phyloP scores from a whole-genome alignment of 257 asterid genomes.

The Salvia splendens region DNA sequence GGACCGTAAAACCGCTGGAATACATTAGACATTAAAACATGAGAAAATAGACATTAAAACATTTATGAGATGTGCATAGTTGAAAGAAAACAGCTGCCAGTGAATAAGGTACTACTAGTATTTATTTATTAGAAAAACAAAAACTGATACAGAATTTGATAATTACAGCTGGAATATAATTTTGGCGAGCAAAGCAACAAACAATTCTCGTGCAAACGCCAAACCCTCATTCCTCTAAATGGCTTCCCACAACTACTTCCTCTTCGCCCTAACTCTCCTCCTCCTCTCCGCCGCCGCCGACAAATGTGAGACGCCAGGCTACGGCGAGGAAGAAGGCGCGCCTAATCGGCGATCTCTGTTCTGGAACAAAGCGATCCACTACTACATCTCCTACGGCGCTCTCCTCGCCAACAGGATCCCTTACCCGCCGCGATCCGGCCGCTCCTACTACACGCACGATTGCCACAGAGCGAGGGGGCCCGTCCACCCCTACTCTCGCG shows the following conservation, averaged over 20 bases:
- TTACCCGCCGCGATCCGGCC: constrained; percentile 84
- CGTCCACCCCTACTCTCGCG: constrained; percentile 68
- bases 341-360: constrained; percentile 55
- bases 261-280: constrained; percentile 33
- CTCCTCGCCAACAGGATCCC: constrained; percentile 70
- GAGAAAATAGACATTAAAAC: too few relatives aligned
- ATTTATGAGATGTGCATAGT: too few relatives aligned
- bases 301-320: constrained; percentile 37
- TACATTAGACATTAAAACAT: too few relatives aligned
- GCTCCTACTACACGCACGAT: constrained; percentile 79
- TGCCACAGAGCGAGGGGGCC: constrained; percentile 69
- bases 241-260: constrained; percentile 35
- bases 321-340: constrained; percentile 31
- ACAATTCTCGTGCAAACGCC: constrained; percentile 3
- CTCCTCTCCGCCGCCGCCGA: constrained; percentile 31
- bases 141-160: too few relatives aligned
- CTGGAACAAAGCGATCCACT: constrained; percentile 52
- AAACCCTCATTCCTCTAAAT: constrained; percentile 12
- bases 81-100: too few relatives aligned
- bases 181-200: neutral
- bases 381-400: constrained; percentile 82
- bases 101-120: too few relatives aligned
- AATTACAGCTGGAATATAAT: neutral
- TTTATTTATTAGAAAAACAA: too few relatives aligned
- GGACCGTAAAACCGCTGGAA: too few relatives aligned